Evolutionary conservation across 2,329 filamentous ascomycete genomes (phyloP), one percentile per base, ranked within the genome.

Genomic region (Allantophomopsis lycopodina): DNA sequence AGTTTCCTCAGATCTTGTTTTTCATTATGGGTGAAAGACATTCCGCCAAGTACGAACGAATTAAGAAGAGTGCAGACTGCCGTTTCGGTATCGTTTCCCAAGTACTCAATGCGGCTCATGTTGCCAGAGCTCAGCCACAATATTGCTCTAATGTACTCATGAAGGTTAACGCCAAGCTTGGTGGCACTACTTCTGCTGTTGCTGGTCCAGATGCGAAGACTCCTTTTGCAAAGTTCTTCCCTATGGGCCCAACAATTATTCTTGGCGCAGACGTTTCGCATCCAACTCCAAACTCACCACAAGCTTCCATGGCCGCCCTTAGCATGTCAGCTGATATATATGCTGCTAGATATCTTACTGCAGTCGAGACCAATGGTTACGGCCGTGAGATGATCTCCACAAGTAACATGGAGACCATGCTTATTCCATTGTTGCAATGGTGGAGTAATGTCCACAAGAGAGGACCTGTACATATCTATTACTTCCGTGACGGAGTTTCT

Each of bases 91-190:
- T 88, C 12, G 68, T 86, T 0, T 85, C 86, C 0, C 23, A 56
- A 14, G 81, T 88, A 45, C 55, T 96, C n/a, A 79, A 87, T 47
- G 64, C 68, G 2, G 62, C 63, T 0, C 81, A 93, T 43, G 83
- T 89, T 1, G 51, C 63, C 31, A 81, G 80, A 55, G 74, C 73
- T 13, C 75, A 82, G 16, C 70, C 71, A 0, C 91, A 98, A 52
- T 96, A 96, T 60, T 81, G 84, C 52, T 91, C 84, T 1, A 98
- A 98, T 45, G 86, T 98, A 0, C 73, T 78, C 46, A 91, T 98
- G 85, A 98, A 98, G 64, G 77, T 98, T 48, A 96, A 98, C 51
- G 83, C 85, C 3, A 98, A 98, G 64, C 71, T 98, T 2, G 91
- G 91, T 12, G 91, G 91, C 5, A 71, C 75, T 0, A 95, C 86